Evolutionary conservation across 2,329 filamentous ascomycete species (phyloP).

Genomic region (Helotiales sp.): DNA sequence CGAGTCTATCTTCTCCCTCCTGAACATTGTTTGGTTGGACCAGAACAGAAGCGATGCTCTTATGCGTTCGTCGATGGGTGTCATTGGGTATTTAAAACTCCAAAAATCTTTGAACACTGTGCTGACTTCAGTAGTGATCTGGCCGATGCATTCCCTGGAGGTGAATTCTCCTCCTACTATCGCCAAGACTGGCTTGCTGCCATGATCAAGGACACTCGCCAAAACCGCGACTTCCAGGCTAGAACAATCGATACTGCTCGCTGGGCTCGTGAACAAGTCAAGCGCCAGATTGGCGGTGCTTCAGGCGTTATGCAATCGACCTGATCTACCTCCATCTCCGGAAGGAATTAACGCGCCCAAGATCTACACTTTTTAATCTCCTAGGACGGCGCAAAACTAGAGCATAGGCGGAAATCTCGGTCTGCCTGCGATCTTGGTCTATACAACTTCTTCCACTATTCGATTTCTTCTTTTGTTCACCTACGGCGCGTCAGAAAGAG

Average conservation of each 20-base stretch:
- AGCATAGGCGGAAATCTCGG: conserved; percentile 20
- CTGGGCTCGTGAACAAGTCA: conserved; percentile 97
- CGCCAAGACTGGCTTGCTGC: conserved; percentile 85
- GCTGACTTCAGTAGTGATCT: conserved; percentile 66
- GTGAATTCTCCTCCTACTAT: conserved; percentile 82
- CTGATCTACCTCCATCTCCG: conserved; percentile 24
- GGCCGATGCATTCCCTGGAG: conserved; percentile 88
- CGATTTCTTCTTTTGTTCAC: conserved; percentile 24
- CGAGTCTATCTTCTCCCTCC: conserved; percentile 81
- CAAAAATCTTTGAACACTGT: neutral
- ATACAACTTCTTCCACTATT: conserved; percentile 11
- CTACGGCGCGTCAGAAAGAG: conserved; percentile 31
- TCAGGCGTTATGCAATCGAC: conserved; percentile 34
- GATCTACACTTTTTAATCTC: conserved; percentile 29
- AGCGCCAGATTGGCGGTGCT: conserved; percentile 72
- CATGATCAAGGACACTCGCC: conserved; percentile 89
- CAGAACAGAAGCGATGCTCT: conserved; percentile 87
- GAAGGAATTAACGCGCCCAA: conserved; percentile 19
- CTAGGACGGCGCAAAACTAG: conserved; percentile 29
- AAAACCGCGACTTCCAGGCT: conserved; percentile 80
- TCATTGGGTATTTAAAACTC: conserved; percentile 73
- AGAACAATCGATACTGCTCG: conserved; percentile 93
- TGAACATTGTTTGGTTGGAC: conserved; percentile 78
- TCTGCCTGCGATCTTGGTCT: conserved; percentile 13
- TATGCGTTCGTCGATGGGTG: conserved; percentile 93